Evolutionary conservation across 208 protist genomes (phyloP), one percentile per base, ranked within the genome.

Genomic region (Crithidia fasciculata): DNA sequence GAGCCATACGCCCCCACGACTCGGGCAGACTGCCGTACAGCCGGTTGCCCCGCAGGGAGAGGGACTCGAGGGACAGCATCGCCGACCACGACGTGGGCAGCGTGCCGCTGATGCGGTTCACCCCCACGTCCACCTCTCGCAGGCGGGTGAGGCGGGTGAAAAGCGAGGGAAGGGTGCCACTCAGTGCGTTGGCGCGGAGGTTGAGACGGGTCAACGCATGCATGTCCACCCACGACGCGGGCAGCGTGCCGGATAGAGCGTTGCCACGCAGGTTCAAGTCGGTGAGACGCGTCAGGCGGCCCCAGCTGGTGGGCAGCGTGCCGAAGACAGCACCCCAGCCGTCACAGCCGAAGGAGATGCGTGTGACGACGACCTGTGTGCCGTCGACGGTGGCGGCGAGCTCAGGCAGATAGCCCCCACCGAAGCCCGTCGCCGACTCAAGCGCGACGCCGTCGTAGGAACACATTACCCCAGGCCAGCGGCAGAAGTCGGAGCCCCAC

Each of bases 401-500:
- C 28, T 62, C 57, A 0, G 57, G 57, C 39, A 62, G 39, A 5
- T 7, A 41, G 13, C 57, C 57, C 4, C 39, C 13, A 18, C 57
- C 57, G 39, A 5, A 16, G 28, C 8, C 5, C 39, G 8, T 16
- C 8, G 57, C 28, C 4, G 57, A 8, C 39, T 62, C 39, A 3
- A 62, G 7, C 39, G 28, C 15, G 8, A 45, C 28, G 7, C 39
- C 57, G 13, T 62, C 39, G 8, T 12, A 18, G 0, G 7, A 39
- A 19, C 57, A 62, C 57, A 39, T 47, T 5, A 45, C 57, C 8
- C 57, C 57, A 13, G 8, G 6, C 39, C 57, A 62, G 39, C 39
- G 57, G 39, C 57, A 62, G 57, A 62, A 62, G 57, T 43, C 18
- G 37, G 39, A 62, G 39, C 57, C 39, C 5, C 15, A 39, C 57